Evolutionary conservation across 139 green algal genomes (phyloP).

Genomic region (Closterium sp.): DNA sequence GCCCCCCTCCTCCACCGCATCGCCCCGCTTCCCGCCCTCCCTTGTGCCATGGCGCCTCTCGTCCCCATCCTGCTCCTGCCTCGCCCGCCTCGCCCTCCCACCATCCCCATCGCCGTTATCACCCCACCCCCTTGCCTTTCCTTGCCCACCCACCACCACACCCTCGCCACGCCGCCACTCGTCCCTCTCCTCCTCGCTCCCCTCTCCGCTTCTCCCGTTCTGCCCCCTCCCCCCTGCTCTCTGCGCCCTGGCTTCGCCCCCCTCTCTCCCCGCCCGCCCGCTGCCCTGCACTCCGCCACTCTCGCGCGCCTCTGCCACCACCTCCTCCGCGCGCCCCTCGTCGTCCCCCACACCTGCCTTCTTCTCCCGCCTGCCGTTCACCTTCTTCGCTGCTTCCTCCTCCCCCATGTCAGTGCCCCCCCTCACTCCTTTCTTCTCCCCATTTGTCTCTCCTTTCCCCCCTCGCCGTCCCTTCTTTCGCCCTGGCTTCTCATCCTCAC

Average conservation of each 20-base stretch:
- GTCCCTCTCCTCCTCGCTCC: neutral
- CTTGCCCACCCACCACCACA: neutral
- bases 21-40: neutral
- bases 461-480: conserved; percentile 22
- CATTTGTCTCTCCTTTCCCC: neutral
- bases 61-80: neutral
- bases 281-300: neutral
- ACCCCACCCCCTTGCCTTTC: neutral
- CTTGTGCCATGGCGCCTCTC: neutral
- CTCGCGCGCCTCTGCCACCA: neutral
- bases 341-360: neutral
- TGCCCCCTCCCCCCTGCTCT: neutral
- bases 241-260: neutral
- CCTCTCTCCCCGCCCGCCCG: neutral
- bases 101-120: neutral
- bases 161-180: neutral
- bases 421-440: neutral
- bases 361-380: neutral
- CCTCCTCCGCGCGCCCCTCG: neutral
- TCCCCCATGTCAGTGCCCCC: neutral
- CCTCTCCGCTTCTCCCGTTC: neutral
- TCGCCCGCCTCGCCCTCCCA: neutral
- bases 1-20: neutral
- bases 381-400: neutral
- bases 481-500: conserved; percentile 4